Percentiles rank a stretch among this genome's conserved stretches.
Evolutionary conservation across 2,329 filamentous ascomycete genomes (phyloP).

Genomic region (Neocucurbitaria cava): DNA sequence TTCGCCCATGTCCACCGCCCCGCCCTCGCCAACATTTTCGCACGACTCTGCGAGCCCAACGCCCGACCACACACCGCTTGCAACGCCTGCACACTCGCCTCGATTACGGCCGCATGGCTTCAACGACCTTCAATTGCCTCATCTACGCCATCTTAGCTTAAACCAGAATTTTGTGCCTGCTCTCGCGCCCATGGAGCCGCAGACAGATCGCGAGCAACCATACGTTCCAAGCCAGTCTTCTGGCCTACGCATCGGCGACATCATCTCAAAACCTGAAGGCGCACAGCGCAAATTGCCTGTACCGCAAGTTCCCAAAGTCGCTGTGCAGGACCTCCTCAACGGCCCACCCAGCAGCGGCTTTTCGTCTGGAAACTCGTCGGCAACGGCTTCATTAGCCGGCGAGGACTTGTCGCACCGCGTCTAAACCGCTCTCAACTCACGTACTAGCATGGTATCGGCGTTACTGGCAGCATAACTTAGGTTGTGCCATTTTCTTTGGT

Average conservation of each 20-base stretch:
- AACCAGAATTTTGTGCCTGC: slow-evolving; percentile 66
- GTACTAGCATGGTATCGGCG: slow-evolving; percentile 37
- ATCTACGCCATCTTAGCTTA: slow-evolving; percentile 76
- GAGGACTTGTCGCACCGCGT: slow-evolving; percentile 50
- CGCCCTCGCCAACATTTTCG: slow-evolving; percentile 94
- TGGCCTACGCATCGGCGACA: slow-evolving; percentile 86
- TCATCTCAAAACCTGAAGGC: slow-evolving; percentile 87
- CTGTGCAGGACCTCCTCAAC: slow-evolving; percentile 82
- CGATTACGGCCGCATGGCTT: slow-evolving; percentile 79
- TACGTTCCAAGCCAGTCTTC: slow-evolving; percentile 63
- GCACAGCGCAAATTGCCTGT: slow-evolving; percentile 90
- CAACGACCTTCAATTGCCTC: slow-evolving; percentile 81
- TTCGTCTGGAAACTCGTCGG: slow-evolving; percentile 77
- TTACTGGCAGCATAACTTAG: slow-evolving; percentile 42
- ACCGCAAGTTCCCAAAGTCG: slow-evolving; percentile 87
- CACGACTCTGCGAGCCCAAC: slow-evolving; percentile 95
- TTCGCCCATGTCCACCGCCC: slow-evolving; percentile 93
- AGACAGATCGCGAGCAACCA: slow-evolving; percentile 65
- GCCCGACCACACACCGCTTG: slow-evolving; percentile 97
- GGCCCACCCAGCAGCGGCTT: slow-evolving; percentile 64
- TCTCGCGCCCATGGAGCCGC: slow-evolving; percentile 74
- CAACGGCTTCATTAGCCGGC: slow-evolving; percentile 78
- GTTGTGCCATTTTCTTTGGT: slow-evolving; percentile 34
- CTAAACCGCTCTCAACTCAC: slow-evolving; percentile 25
- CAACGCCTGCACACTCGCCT: slow-evolving; percentile 93